These are phyloP conservation scores for Cladosporium sp. DNA, from an alignment of 2,329 filamentous ascomycete species.

Conservation along the genomic window DNA sequence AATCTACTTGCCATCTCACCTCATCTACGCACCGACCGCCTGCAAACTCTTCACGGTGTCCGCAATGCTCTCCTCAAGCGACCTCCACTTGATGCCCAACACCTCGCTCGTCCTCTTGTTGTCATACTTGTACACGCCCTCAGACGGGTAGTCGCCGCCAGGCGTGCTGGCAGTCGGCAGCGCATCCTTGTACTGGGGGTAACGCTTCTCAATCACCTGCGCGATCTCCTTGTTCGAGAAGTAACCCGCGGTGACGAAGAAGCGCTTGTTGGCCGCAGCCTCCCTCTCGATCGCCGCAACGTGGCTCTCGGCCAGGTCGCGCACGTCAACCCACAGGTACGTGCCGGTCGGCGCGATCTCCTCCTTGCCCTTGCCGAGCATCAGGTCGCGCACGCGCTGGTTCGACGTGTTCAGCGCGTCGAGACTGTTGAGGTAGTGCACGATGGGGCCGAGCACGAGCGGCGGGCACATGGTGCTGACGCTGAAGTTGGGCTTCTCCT, in stretches of 20 bases:
- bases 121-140: conserved; percentile 50
- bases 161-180: conserved; percentile 39
- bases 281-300: conserved; percentile 53
- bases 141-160: conserved; percentile 42
- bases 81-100: conserved; percentile 54
- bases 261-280: conserved; percentile 55
- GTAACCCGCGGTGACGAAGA: conserved; percentile 55
- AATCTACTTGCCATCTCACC: background rate
- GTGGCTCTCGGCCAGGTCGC: conserved; percentile 57
- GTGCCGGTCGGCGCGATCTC: conserved; percentile 52
- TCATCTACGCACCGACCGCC: conserved; percentile 40
- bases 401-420: conserved; percentile 69
- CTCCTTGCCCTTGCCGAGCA: conserved; percentile 56
- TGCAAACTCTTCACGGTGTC: conserved; percentile 61
- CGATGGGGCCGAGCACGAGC: conserved; percentile 45
- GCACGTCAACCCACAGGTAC: conserved; percentile 44
- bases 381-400: conserved; percentile 56
- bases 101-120: conserved; percentile 50
- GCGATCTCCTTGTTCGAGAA: conserved; percentile 57
- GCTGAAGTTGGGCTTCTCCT: conserved; percentile 46
- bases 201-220: conserved; percentile 50
- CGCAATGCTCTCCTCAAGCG: conserved; percentile 52
- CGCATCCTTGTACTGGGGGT: conserved; percentile 46
- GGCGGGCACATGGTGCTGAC: conserved; percentile 46
- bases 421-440: conserved; percentile 56